phyloP scores from a whole-genome alignment of 106 monocot species.

The Platanthera guangdongensis region DNA sequence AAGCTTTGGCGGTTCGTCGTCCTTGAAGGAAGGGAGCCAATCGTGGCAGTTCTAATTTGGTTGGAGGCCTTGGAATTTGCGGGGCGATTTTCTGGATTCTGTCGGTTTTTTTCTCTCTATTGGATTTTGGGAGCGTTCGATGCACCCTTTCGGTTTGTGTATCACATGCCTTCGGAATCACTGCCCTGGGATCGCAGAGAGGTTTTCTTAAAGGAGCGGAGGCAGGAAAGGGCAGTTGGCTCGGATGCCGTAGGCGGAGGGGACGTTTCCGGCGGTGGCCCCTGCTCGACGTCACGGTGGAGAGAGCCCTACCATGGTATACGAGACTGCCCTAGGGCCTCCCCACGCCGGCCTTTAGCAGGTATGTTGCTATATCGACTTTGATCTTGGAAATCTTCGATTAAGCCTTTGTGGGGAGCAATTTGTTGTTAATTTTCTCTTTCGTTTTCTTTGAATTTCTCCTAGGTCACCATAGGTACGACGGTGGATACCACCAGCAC shows the following conservation, averaged over 20 bases:
- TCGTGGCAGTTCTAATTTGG: background rate
- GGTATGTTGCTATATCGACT: slow-evolving; percentile 14
- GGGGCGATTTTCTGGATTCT: background rate
- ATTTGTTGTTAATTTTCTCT: slow-evolving; percentile 3
- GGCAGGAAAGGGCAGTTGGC: slow-evolving; percentile 34
- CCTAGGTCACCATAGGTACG: slow-evolving; percentile 51
- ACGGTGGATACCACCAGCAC: slow-evolving; percentile 32
- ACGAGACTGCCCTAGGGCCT: slow-evolving; percentile 38
- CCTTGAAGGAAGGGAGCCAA: background rate
- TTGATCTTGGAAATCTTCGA: slow-evolving; percentile 25
- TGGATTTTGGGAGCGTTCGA: slow-evolving; percentile 24
- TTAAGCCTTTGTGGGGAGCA: background rate
- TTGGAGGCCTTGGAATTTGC: background rate
- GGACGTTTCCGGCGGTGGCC: slow-evolving; percentile 15
- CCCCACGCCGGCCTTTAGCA: slow-evolving; percentile 45
- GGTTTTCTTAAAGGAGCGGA: slow-evolving; percentile 45
- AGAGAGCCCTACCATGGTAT: slow-evolving; percentile 41
- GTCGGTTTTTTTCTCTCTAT: background rate
- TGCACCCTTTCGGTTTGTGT: slow-evolving; percentile 31
- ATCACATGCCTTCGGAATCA: slow-evolving; percentile 88
- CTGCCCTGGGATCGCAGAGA: slow-evolving; percentile 71
- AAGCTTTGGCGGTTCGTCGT: background rate
- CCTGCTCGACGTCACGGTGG: slow-evolving; percentile 42
- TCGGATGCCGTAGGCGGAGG: slow-evolving; percentile 28
- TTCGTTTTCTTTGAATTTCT: slow-evolving; percentile 6